Percentiles rank a stretch among this genome's conserved stretches.
Conservation (phyloP, 768 basidiomycete genomes). For the Amanita muscaria region DNA sequence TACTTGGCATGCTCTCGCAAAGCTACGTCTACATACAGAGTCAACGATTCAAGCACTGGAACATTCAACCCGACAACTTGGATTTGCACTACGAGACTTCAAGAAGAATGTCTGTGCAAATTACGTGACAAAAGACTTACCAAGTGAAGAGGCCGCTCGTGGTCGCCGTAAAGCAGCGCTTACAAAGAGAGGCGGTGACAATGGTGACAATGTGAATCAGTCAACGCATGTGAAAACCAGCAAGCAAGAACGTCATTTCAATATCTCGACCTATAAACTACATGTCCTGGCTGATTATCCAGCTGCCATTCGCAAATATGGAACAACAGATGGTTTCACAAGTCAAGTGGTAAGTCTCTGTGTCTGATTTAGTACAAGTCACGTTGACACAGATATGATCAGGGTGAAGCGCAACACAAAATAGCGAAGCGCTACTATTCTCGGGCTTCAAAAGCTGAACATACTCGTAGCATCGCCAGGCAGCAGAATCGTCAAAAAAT, state of each 20-base stretch:
- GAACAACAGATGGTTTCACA: constrained; percentile 25
- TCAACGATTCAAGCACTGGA: constrained; percentile 14
- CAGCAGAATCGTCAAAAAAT: not conserved
- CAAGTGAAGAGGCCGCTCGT: constrained; percentile 17
- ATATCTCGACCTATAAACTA: constrained; percentile 21
- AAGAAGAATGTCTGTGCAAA: constrained; percentile 8
- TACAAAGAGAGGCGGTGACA: constrained; percentile 10
- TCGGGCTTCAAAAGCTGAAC: constrained; percentile 21
- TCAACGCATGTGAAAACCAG: constrained; percentile 10
- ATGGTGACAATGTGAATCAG: constrained; percentile 12
- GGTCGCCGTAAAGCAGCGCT: constrained; percentile 13
- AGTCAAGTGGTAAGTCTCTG: constrained; percentile 24
- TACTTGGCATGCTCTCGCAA: constrained; percentile 28
- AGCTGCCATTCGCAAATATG: constrained; percentile 13
- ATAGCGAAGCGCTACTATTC: constrained; percentile 25
- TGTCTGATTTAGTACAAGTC: constrained; percentile 17
- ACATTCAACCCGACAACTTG: constrained; percentile 21
- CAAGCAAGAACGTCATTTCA: constrained; percentile 5
- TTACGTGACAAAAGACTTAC: constrained; percentile 17
- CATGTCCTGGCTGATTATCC: constrained; percentile 23
- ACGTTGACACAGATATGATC: not conserved
- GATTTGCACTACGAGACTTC: constrained; percentile 18
- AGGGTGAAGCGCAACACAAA: not conserved
- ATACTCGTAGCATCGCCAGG: constrained; percentile 10
- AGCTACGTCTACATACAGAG: constrained; percentile 17